Evolutionary conservation across 176 grass and related monocot species (phyloP).

Genomic region (Leersia perrieri): DNA sequence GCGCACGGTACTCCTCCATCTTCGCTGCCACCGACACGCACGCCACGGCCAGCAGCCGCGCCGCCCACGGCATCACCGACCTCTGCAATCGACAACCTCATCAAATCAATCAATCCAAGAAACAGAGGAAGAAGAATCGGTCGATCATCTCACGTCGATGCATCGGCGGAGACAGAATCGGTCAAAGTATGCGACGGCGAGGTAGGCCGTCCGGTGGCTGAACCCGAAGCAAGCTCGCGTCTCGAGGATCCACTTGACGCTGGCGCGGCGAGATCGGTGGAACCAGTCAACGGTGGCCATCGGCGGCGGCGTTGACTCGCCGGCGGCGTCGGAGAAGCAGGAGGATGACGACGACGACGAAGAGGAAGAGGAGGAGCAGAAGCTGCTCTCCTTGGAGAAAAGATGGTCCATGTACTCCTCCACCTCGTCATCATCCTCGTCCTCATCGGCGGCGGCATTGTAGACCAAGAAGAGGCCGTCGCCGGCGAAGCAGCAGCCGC

Average conservation of each 20-base stretch:
- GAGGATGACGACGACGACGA: constrained; percentile 4
- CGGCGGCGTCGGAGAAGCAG: not conserved
- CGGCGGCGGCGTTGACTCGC: constrained; percentile 5
- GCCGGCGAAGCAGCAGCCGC: not conserved
- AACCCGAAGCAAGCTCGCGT: constrained; percentile 64
- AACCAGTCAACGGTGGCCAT: constrained; percentile 49
- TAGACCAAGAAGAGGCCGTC: not conserved
- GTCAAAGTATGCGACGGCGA: constrained; percentile 76
- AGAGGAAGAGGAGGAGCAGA: constrained; percentile 17
- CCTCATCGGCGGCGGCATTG: not conserved
- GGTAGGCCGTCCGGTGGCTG: constrained; percentile 67
- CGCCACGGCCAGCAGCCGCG: constrained; percentile 59
- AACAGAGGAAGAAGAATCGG: not conserved
- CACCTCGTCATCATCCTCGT: constrained; percentile 6
- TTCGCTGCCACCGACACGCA: constrained; percentile 87
- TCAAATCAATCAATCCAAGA: not conserved
- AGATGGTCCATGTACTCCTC: constrained; percentile 72
- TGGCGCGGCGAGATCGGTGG: constrained; percentile 34
- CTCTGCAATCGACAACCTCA: constrained; percentile 25
- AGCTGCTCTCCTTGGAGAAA: constrained; percentile 66
- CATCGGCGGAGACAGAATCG: constrained; percentile 64
- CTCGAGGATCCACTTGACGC: constrained; percentile 74
- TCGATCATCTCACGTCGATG: constrained; percentile 47
- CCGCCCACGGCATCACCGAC: constrained; percentile 66
- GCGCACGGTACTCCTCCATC: constrained; percentile 77